Evolutionary conservation across 768 basidiomycete genomes (phyloP), one percentile per base, ranked within the genome.

Genomic region (Trametes maxima): DNA sequence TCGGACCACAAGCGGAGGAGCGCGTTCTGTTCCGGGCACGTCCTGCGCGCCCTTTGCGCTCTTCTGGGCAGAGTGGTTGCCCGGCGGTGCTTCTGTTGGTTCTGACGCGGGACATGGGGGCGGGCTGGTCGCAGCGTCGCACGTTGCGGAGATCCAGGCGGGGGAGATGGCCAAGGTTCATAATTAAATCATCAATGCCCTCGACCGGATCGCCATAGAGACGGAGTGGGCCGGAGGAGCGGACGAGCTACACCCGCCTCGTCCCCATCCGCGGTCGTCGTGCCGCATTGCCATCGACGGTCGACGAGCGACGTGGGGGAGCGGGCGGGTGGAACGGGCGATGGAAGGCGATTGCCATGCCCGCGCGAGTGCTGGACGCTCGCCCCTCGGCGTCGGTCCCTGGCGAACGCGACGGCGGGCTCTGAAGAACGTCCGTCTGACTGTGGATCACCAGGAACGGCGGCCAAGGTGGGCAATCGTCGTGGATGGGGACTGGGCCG

Each of bases 141-240:
- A 55, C 44, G 28, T 16, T 4, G 25, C 5, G 42, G 43, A 11
- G 25, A n/a, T 43, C n/a, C 24, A 16, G 39, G 22, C 17, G 55
- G 11, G 43, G 24, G 24, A 43, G 39, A 13, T 14, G 39, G 46
- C 53, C 60, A 62, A 56, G 54, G 54, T 51, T 51, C 57, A 51
- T 43, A 52, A 62, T 62, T 56, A 62, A 62, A 49, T 62, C 54
- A 62, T 62, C 54, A 56, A 57, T 33, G 14, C 40, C 39, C 53
- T 39, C 47, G 50, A 35, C 53, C 43, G 40, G 28, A 62, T 62
- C 50, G 43, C 60, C 60, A 62, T 62, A 62, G 60, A 56, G 54
- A 62, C 60, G 48, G 22, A 21, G 16, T 7, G 42, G 24, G 8
- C 28, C 40, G 28, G 28, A 33, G 4, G 28, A 33, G 28, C 28